phyloP scores from a whole-genome alignment of 148 eudicot species.

The Agrostemma githago region DNA sequence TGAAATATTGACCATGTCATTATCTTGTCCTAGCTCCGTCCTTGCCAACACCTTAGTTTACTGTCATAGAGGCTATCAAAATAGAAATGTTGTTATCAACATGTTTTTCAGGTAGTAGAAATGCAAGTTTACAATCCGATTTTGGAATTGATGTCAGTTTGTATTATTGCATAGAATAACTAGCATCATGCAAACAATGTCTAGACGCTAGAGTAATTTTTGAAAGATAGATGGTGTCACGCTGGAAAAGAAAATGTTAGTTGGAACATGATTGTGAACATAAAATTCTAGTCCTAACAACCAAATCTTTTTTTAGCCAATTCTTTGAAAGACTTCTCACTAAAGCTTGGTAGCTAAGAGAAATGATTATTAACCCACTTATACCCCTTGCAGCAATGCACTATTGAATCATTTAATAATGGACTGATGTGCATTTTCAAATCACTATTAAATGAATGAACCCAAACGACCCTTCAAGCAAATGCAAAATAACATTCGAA shows the following conservation, averaged over 20 bases:
- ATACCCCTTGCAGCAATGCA: background rate
- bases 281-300: background rate
- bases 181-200: background rate
- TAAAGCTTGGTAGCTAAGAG: background rate
- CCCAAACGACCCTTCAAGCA: background rate
- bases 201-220: too few relatives aligned
- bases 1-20: too few relatives aligned
- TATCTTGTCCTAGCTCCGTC: too few relatives aligned
- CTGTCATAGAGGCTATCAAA: background rate
- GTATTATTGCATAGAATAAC: background rate
- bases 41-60: background rate
- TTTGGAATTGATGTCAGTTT: background rate
- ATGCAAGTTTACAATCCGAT: background rate
- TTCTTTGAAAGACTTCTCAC: background rate
- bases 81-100: background rate
- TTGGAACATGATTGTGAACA: background rate
- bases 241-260: background rate
- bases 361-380: background rate
- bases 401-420: background rate
- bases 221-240: background rate
- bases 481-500: background rate
- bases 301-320: background rate
- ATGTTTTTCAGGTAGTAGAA: background rate
- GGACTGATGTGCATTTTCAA: background rate
- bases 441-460: background rate